phyloP scores from a whole-genome alignment of 2,329 filamentous ascomycete species.

The Penicillium thymicola region DNA sequence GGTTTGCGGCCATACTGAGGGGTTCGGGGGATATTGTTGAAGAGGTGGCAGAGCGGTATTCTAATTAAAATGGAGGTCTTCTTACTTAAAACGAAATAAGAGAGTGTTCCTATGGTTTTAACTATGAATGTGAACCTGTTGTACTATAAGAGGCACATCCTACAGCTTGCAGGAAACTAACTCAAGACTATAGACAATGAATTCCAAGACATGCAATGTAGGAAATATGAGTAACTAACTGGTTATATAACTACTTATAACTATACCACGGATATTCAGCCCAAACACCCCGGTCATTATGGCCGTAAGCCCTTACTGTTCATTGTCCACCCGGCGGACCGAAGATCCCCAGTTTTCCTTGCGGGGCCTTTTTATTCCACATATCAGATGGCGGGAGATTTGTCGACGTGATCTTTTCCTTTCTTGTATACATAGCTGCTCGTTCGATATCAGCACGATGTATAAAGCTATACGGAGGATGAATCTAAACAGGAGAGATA shows the following conservation, averaged over 20 bases:
- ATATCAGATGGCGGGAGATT: constrained; percentile 14
- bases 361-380: constrained; percentile 22
- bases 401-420: neutral
- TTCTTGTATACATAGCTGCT: neutral
- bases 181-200: neutral
- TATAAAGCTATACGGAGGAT: neutral
- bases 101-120: too few species aligned
- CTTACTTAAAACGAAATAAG: neutral
- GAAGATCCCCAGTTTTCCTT: constrained; percentile 15
- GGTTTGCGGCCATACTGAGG: neutral
- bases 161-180: neutral
- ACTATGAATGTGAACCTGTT: neutral
- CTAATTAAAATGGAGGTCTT: neutral
- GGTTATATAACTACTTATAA: too few species aligned
- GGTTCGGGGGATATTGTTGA: neutral
- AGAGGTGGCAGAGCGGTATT: too few species aligned
- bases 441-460: neutral
- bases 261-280: neutral
- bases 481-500: neutral
- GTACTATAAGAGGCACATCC: neutral
- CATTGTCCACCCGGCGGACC: neutral
- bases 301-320: neutral
- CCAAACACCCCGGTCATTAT: neutral
- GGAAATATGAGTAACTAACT: neutral
- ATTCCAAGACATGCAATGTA: too few species aligned